Evolutionary conservation across 208 protist species (phyloP).

Genomic region (Phytomonas sp.): DNA sequence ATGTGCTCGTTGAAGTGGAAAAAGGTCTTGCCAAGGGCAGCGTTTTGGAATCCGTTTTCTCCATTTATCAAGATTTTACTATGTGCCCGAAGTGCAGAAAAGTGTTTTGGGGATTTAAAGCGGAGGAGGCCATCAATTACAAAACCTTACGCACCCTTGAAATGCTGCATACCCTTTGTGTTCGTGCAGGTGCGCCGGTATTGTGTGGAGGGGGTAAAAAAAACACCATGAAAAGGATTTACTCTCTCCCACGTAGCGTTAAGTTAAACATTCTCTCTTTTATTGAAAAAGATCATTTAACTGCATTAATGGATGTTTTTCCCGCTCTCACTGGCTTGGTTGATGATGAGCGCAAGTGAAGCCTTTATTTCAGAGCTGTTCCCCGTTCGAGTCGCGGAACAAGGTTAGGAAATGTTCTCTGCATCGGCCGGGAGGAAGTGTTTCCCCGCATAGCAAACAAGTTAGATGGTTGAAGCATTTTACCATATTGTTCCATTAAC

Average conservation of each 20-base stretch:
- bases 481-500: not conserved
- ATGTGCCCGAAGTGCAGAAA: slow-evolving; percentile 58
- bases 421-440: not conserved
- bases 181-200: slow-evolving; percentile 21
- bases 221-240: slow-evolving; percentile 32
- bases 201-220: slow-evolving; percentile 15
- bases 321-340: slow-evolving; percentile 18
- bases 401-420: no score
- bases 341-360: not conserved
- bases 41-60: slow-evolving; percentile 46
- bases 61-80: slow-evolving; percentile 61
- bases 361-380: no score
- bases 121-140: slow-evolving; percentile 62
- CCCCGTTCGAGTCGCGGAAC: no score
- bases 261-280: slow-evolving; percentile 46
- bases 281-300: slow-evolving; percentile 28
- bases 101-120: slow-evolving; percentile 76
- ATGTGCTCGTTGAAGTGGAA: slow-evolving; percentile 25
- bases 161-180: slow-evolving; percentile 39
- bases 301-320: slow-evolving; percentile 29
- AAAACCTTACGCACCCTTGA: slow-evolving; percentile 63
- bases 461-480: not conserved
- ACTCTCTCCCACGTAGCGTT: slow-evolving; percentile 46
- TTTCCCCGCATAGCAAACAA: slow-evolving; percentile 17
- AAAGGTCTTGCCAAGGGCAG: slow-evolving; percentile 32